A percentile compares a stretch with the other conserved stretches of the same genome.
Conservation (phyloP, 2,329 filamentous ascomycete species). For the Sclerotinia nivalis region DNA sequence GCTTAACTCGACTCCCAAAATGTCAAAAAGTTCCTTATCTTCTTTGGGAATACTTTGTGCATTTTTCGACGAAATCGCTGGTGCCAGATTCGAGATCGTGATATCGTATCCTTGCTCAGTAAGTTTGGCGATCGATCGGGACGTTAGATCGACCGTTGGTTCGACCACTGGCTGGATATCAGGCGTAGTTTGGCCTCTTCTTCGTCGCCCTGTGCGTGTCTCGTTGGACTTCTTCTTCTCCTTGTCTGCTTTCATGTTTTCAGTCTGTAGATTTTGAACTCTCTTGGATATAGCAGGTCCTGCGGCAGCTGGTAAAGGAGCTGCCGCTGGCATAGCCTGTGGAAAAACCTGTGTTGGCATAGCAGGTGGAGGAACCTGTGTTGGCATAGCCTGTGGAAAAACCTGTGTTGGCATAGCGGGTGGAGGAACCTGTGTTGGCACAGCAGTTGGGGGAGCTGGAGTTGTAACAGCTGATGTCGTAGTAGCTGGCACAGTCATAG, state of each 20-base stretch:
- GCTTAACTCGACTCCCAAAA: too few relatives aligned
- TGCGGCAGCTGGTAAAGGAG: too few relatives aligned
- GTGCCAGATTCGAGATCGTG: background rate
- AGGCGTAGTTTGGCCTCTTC: background rate
- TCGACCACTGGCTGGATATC: background rate
- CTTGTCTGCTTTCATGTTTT: background rate
- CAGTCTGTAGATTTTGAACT: background rate
- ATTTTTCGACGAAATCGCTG: accelerated
- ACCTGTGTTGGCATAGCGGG: too few relatives aligned
- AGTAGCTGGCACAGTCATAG: background rate
- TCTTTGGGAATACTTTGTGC: too few relatives aligned
- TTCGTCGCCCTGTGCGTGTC: too few relatives aligned
- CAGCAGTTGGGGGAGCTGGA: background rate
- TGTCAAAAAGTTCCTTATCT: too few relatives aligned
- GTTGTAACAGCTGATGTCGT: background rate
- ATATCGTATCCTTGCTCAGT: background rate
- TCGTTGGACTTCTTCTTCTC: background rate
- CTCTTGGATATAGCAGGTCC: background rate
- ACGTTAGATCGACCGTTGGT: too few relatives aligned
- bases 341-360: too few relatives aligned
- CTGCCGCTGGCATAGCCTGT: too few relatives aligned
- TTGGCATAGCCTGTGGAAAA: too few relatives aligned
- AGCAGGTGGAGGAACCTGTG: too few relatives aligned
- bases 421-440: too few relatives aligned
- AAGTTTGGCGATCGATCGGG: background rate